phyloP scores from a whole-genome alignment of 108 stramenopile species.

The Cyclotella choctawhatcheeana region DNA sequence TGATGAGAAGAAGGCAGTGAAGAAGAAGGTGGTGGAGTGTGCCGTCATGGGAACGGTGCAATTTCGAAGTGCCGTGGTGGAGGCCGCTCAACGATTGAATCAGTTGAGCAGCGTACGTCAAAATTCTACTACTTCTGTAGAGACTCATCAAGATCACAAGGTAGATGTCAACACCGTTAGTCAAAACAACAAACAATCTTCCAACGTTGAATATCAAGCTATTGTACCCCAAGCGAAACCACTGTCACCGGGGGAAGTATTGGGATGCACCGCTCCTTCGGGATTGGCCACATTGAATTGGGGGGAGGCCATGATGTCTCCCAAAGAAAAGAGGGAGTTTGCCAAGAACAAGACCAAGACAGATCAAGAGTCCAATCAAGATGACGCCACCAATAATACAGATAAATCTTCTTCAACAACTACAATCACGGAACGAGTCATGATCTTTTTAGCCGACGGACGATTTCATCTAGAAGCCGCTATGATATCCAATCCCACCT shows the following conservation, averaged over 20 bases:
- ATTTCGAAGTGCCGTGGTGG: constrained; percentile 91
- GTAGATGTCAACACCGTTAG: no score
- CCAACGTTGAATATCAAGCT: constrained; percentile 37
- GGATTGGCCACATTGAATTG: constrained; percentile 34
- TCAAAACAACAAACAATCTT: no score
- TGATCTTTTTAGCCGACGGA: constrained; percentile 97
- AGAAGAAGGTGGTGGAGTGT: constrained; percentile 35
- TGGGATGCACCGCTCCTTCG: constrained; percentile 96
- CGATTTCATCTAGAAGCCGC: constrained; percentile 98
- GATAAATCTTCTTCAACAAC: not conserved
- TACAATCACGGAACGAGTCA: constrained; percentile 51
- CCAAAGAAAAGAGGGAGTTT: constrained; percentile 9
- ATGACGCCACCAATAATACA: constrained; percentile 1
- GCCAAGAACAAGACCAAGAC: not conserved
- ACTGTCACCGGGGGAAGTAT: constrained; percentile 90
- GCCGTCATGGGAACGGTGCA: constrained; percentile 77
- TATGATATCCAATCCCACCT: constrained; percentile 95
- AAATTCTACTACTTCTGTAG: no score
- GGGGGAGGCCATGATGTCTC: constrained; percentile 8
- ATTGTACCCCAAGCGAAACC: constrained; percentile 91
- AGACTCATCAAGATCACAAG: no score
- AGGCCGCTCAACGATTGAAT: constrained; percentile 58
- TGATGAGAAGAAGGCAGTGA: not conserved
- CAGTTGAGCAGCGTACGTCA: constrained; percentile 37
- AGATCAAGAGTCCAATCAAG: no score